Base-by-base conservation (phyloP, 306 rosid genomes). In the Inga oerstediana region DNA sequence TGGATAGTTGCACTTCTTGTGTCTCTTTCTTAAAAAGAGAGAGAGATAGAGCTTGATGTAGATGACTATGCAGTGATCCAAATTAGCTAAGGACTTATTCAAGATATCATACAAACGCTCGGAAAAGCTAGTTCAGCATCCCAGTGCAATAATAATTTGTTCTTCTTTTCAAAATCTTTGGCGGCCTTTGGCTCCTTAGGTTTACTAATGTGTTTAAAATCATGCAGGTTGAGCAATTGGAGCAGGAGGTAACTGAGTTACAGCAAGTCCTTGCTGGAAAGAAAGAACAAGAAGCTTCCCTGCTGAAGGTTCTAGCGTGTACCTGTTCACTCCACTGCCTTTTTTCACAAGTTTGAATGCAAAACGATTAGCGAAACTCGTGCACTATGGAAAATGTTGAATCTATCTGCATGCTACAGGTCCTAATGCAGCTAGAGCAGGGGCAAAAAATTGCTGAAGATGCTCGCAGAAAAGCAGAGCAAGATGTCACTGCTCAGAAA, bases 381-480 rank as follows among this genome's bases (percentile, higher is more conserved):
- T 30, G 52, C 71, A 64, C 39, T 32, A 24, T 51, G 71, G 59
- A 79, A 67, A 75, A 56, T 44, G 73, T 87, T 66, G 54, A 86
- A 68, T 78, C 59, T 81, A 81, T 85, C 70, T 79, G 37, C 79
- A 54, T 84, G 74, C 65, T 58, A 20, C 85, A 96, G 99, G 90
- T 96, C 80, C 87, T 94, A 89, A 81, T 90, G 88, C 86, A 89
- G 85, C 84, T 96, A 45, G 99, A 94, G 79, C 97, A 92, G 83
- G 98, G 92, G 84, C 98, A 92, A 82, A 92, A 85, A 84, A 81
- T 86, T 65, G 94, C 98, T 41, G 99, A 94, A 87, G 97, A 91
- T 72, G 99, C 93, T 83, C 93, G 97, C 87, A 81, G 89, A 89
- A 88, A 80, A 76, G 97, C 99, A 4, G 97, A 92, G 87, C 94